A percentile compares a stretch with the other conserved stretches of the same genome.
Conservation (phyloP, 2,329 filamentous ascomycete genomes). For the Neurospora sp. region DNA sequence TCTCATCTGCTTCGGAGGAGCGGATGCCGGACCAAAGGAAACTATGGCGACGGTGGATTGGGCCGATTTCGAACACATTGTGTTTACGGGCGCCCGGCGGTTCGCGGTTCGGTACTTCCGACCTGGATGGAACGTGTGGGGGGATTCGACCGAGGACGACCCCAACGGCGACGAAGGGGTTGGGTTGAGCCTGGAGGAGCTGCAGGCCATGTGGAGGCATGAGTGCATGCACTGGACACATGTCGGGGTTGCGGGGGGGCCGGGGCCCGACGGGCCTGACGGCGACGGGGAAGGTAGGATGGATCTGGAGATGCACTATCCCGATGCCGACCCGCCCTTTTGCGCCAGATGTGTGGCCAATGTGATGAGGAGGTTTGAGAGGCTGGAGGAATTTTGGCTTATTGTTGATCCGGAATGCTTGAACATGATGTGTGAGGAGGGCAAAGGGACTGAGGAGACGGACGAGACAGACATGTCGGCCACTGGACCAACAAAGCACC, state of each 20-base stretch:
- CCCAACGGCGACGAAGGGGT: not conserved
- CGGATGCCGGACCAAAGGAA: not conserved
- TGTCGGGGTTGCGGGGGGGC: not conserved
- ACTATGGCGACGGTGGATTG: conserved; percentile 1
- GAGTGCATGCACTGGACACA: not conserved
- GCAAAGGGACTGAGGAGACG: not conserved
- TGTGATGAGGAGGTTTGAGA: conserved; percentile 7
- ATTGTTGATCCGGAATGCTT: conserved; percentile 4
- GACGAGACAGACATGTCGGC: not conserved
- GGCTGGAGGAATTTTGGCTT: conserved; percentile 9
- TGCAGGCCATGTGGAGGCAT: not conserved
- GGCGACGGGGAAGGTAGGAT: not conserved
- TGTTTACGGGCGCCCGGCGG: conserved; percentile 6
- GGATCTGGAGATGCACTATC: not conserved
- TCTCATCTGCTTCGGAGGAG: conserved; percentile 6
- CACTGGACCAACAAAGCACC: not conserved
- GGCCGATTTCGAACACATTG: conserved; percentile 7
- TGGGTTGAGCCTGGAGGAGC: not conserved
- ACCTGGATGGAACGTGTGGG: conserved; percentile 4
- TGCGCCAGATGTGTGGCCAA: conserved; percentile 8
- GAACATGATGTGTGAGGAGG: not conserved
- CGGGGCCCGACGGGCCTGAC: not conserved
- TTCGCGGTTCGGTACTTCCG: conserved; percentile 8
- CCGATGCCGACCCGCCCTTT: conserved; percentile 1
- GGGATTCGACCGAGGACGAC: not conserved